Evolutionary conservation across 495 filamentous ascomycete genomes (phyloP).

Genomic region (Clavariopsis aquatica): DNA sequence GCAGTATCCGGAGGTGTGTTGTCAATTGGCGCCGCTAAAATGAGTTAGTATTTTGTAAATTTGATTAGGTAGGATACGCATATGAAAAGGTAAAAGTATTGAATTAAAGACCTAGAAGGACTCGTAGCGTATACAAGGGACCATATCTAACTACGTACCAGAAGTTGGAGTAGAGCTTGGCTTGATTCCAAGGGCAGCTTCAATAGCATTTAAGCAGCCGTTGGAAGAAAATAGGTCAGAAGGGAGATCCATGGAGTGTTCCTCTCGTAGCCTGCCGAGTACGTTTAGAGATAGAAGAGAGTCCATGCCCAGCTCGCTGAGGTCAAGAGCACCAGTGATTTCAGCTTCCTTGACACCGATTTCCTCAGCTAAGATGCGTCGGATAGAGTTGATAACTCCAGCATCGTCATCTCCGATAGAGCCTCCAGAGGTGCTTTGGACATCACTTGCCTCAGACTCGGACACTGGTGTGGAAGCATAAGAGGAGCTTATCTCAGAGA

Average conservation of each 20-base stretch:
- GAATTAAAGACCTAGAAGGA: neutral
- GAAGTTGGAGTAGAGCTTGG: neutral
- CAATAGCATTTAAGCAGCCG: constrained; percentile 46
- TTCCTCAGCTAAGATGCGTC: constrained; percentile 25
- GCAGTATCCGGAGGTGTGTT: constrained; percentile 14
- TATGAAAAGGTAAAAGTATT: neutral
- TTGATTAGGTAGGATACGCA: neutral
- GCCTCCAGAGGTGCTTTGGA: constrained; percentile 18
- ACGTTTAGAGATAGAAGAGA: constrained; percentile 53
- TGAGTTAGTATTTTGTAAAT: neutral
- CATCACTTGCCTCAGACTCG: constrained; percentile 19
- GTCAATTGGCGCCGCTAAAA: constrained; percentile 27
- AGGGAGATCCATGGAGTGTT: constrained; percentile 44
- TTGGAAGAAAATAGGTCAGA: constrained; percentile 46
- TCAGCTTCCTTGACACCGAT: constrained; percentile 31
- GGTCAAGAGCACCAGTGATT: constrained; percentile 23
- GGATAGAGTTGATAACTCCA: constrained; percentile 18
- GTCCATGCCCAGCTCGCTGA: constrained; percentile 52
- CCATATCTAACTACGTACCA: neutral
- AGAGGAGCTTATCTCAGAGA: constrained; percentile 30
- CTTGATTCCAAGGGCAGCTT: constrained; percentile 46
- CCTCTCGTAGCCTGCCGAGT: constrained; percentile 43
- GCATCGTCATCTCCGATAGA: constrained; percentile 24
- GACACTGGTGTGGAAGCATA: constrained; percentile 27
- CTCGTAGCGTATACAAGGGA: neutral